Percentiles rank a stretch among this genome's conserved stretches.
Conservation (phyloP, 495 filamentous ascomycete genomes). For the Chlorociboria aeruginascens region DNA sequence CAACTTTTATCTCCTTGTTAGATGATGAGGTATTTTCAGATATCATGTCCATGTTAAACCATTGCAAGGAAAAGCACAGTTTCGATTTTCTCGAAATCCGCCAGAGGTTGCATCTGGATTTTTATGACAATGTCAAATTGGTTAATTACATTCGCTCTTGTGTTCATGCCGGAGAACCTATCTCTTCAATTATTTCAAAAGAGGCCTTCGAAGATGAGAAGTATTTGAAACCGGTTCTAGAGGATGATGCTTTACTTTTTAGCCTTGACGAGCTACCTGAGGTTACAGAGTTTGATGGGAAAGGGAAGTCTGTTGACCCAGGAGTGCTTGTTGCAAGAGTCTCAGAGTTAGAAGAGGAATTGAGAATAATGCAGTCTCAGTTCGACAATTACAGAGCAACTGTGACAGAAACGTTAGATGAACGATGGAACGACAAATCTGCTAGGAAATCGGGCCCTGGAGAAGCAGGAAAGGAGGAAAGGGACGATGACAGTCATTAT, state of each 20-base stretch:
- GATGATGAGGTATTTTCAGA: slow-evolving; percentile 56
- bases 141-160: slow-evolving; percentile 67
- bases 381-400: slow-evolving; percentile 60
- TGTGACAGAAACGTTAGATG: slow-evolving; percentile 58
- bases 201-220: slow-evolving; percentile 57
- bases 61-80: slow-evolving; percentile 57
- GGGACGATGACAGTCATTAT: slow-evolving; percentile 54
- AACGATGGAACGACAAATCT: slow-evolving; percentile 45
- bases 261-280: slow-evolving; percentile 64
- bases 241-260: slow-evolving; percentile 80
- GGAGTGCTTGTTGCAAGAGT: slow-evolving; percentile 43
- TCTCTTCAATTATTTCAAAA: slow-evolving; percentile 38
- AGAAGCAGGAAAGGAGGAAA: slow-evolving; percentile 15
- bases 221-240: slow-evolving; percentile 73
- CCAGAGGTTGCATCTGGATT: slow-evolving; percentile 60
- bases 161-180: slow-evolving; percentile 37
- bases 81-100: slow-evolving; percentile 63
- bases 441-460: slow-evolving; percentile 7
- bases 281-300: slow-evolving; percentile 24
- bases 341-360: slow-evolving; percentile 53
- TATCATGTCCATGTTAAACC: slow-evolving; percentile 52
- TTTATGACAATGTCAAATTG: slow-evolving; percentile 70
- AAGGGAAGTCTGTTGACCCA: slow-evolving; percentile 18
- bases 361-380: slow-evolving; percentile 50
- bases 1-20: slow-evolving; percentile 56